phyloP scores from a whole-genome alignment of 164 flowering plant species.

The Stephania japonica region DNA sequence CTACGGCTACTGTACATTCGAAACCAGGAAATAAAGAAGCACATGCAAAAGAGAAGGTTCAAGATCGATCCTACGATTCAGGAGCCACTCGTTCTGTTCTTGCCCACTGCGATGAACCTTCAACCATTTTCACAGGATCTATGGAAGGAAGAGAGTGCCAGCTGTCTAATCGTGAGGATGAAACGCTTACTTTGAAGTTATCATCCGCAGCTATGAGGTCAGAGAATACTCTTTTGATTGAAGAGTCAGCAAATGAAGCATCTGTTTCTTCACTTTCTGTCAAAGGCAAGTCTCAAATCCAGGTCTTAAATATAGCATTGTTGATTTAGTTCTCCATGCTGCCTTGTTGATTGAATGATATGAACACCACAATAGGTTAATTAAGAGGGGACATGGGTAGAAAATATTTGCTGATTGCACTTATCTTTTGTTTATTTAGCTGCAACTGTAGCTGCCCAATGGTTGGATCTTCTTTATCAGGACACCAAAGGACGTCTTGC shows the following conservation, averaged over 20 bases:
- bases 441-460: constrained; percentile 88
- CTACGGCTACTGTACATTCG: constrained; percentile 18
- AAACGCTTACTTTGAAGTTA: constrained; percentile 30
- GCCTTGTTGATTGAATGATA: not conserved
- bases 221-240: constrained; percentile 38
- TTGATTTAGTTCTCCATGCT: not conserved
- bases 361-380: not conserved
- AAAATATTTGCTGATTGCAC: constrained; percentile 10
- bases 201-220: constrained; percentile 30
- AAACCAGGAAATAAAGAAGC: constrained; percentile 27
- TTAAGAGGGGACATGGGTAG: not conserved
- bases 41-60: constrained; percentile 19
- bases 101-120: constrained; percentile 15
- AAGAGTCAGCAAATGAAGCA: constrained; percentile 35
- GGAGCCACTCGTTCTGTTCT: constrained; percentile 11
- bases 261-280: constrained; percentile 56
- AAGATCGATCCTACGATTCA: constrained; percentile 14
- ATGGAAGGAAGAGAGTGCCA: constrained; percentile 14
- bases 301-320: not conserved
- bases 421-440: constrained; percentile 41
- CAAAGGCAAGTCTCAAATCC: constrained; percentile 45
- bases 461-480: constrained; percentile 83
- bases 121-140: constrained; percentile 14
- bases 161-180: constrained; percentile 25
- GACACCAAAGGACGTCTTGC: constrained; percentile 85